Conservation (phyloP, 1,284 basidiomycete genomes). For the Phlebopus sp. region DNA sequence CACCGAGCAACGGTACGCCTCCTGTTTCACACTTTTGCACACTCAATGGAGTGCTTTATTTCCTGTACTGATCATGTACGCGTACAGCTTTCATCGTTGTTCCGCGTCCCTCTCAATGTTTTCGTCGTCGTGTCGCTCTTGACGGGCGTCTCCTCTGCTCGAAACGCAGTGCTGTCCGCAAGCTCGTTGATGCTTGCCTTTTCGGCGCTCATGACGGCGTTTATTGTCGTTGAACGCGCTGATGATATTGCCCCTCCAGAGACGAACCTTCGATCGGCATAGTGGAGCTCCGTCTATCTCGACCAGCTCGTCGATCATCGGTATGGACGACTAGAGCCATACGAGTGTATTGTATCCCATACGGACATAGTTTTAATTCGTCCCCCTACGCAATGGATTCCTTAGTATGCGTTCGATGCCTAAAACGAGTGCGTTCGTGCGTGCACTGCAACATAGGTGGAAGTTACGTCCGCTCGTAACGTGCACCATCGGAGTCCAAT, state of each 20-base stretch:
- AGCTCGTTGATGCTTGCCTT: slow-evolving; percentile 57
- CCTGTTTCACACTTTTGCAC: background rate
- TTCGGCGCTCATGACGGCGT: slow-evolving; percentile 58
- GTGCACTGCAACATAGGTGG: too few relatives aligned
- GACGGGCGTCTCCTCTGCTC: slow-evolving; percentile 65
- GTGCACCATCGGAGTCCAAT: too few relatives aligned
- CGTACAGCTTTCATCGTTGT: slow-evolving; percentile 62
- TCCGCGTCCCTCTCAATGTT: slow-evolving; percentile 71
- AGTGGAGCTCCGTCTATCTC: background rate
- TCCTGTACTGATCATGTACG: slow-evolving; percentile 1
- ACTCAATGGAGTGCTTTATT: too few relatives aligned
- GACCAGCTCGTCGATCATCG: background rate
- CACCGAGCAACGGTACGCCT: slow-evolving; percentile 65
- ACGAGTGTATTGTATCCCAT: too few relatives aligned
- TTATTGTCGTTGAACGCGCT: slow-evolving; percentile 39
- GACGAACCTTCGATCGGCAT: slow-evolving; percentile 19
- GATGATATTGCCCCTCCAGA: slow-evolving; percentile 24
- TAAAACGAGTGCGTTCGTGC: too few relatives aligned
- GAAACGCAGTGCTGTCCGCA: slow-evolving; percentile 57
- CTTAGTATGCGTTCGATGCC: too few relatives aligned
- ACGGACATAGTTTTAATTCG: background rate
- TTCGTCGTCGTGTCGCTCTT: slow-evolving; percentile 72
- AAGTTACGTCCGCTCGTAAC: too few relatives aligned
- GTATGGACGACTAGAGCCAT: background rate
- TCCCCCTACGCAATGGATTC: background rate